Conservation (phyloP, 495 filamentous ascomycete species). For the Talaromyces stipitatus region DNA sequence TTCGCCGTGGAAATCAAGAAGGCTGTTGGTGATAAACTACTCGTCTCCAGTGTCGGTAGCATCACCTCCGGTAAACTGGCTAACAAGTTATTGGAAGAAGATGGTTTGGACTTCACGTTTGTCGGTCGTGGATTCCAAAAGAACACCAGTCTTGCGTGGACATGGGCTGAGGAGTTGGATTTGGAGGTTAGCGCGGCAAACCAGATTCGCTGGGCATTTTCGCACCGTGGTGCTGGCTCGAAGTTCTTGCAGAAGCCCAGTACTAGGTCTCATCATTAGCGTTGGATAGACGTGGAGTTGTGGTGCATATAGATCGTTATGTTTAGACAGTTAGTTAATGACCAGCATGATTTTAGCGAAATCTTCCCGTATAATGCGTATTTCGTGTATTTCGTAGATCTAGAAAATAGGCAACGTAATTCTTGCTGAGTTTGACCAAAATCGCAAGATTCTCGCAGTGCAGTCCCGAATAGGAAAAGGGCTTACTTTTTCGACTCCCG, state of each 20-base stretch:
- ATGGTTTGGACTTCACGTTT: constrained; percentile 38
- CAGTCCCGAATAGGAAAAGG: neutral
- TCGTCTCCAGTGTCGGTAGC: constrained; percentile 42
- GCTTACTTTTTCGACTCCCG: neutral
- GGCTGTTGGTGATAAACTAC: constrained; percentile 34
- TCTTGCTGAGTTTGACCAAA: neutral
- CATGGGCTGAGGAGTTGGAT: constrained; percentile 56
- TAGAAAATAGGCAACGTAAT: neutral
- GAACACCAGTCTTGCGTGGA: constrained; percentile 56
- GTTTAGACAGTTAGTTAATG: neutral
- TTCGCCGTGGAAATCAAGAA: constrained; percentile 56
- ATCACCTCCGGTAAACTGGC: constrained; percentile 40
- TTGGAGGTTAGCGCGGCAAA: constrained; percentile 50
- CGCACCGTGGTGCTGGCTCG: constrained; percentile 1
- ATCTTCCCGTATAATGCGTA: neutral
- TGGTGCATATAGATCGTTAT: neutral
- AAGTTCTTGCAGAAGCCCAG: constrained; percentile 3
- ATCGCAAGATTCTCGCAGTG: neutral
- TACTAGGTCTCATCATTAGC: no score
- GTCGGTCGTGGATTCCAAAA: constrained; percentile 50
- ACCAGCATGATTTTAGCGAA: neutral
- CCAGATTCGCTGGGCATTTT: constrained; percentile 54
- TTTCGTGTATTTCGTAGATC: no score
- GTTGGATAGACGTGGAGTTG: no score
- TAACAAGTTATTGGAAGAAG: constrained; percentile 36